Percentiles rank a stretch among this genome's conserved stretches.
phyloP scores from a whole-genome alignment of 2,329 filamentous ascomycete species.

The Coniella lustricola region DNA sequence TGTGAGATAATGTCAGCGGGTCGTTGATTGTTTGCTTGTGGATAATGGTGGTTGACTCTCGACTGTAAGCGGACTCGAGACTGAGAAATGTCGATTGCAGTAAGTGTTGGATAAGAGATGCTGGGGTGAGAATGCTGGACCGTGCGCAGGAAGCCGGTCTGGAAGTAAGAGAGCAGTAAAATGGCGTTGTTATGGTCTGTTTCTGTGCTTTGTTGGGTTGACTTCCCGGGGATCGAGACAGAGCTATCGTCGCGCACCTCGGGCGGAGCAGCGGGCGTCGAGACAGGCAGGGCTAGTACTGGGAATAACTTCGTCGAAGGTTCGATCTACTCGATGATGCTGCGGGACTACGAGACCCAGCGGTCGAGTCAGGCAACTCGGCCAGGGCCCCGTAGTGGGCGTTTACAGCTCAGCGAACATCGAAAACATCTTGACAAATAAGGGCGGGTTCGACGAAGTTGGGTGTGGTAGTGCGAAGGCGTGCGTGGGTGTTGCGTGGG shows the following conservation, averaged over 20 bases:
- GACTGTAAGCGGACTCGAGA: too few relatives aligned
- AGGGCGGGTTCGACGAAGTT: constrained; percentile 64
- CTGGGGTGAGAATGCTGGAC: not conserved
- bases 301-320: constrained; percentile 61
- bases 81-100: too few relatives aligned
- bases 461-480: constrained; percentile 29
- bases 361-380: constrained; percentile 34
- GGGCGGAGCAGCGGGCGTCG: constrained; percentile 42
- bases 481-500: constrained; percentile 32
- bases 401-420: constrained; percentile 89
- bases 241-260: constrained; percentile 18
- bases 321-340: constrained; percentile 68
- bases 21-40: too few relatives aligned
- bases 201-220: not conserved
- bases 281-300: constrained; percentile 46
- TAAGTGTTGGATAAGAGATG: not conserved
- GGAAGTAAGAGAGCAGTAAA: not conserved
- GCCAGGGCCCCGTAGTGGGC: constrained; percentile 65
- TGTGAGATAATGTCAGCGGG: too few relatives aligned
- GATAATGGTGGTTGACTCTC: too few relatives aligned
- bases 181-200: not conserved
- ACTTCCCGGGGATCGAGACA: too few relatives aligned
- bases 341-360: constrained; percentile 73
- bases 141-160: too few relatives aligned
- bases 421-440: constrained; percentile 55